Percentiles rank a stretch among this genome's conserved stretches.
Conservation (phyloP, 129 eudicot genomes). For the Smallanthus sonchifolius region DNA sequence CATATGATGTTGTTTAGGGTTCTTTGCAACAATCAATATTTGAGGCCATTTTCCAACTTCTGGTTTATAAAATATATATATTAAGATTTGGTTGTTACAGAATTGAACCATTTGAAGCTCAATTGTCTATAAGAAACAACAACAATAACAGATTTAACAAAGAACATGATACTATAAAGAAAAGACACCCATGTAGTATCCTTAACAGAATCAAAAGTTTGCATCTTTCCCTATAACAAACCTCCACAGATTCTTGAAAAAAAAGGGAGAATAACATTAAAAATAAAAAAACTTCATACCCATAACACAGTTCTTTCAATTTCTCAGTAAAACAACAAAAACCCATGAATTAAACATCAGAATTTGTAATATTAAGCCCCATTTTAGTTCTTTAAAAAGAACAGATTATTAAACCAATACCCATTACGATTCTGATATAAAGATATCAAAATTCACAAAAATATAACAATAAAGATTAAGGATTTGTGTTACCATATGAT, state of each 20-base stretch:
- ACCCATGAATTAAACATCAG: neutral
- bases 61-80: neutral
- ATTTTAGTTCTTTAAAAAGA: slow-evolving; percentile 1
- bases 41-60: neutral
- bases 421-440: neutral
- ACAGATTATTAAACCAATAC: neutral
- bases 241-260: slow-evolving; percentile 11
- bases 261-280: neutral
- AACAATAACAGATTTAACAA: neutral
- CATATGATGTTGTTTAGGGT: neutral
- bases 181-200: slow-evolving; percentile 11
- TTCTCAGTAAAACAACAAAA: slow-evolving; percentile 10
- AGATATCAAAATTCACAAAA: neutral
- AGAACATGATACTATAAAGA: slow-evolving; percentile 4
- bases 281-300: slow-evolving; percentile 3
- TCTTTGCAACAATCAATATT: neutral
- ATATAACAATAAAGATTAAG: neutral
- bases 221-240: slow-evolving; percentile 5
- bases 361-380: neutral
- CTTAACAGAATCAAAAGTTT: slow-evolving; percentile 20
- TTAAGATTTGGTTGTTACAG: neutral
- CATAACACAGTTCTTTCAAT: neutral
- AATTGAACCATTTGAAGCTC: slow-evolving; percentile 13
- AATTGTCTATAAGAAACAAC: neutral
- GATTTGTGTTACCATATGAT: slow-evolving; percentile 33